These are phyloP conservation scores for Colletotrichum scovillei DNA, from an alignment of 2,329 filamentous ascomycete genomes.

Conservation along the genomic window DNA sequence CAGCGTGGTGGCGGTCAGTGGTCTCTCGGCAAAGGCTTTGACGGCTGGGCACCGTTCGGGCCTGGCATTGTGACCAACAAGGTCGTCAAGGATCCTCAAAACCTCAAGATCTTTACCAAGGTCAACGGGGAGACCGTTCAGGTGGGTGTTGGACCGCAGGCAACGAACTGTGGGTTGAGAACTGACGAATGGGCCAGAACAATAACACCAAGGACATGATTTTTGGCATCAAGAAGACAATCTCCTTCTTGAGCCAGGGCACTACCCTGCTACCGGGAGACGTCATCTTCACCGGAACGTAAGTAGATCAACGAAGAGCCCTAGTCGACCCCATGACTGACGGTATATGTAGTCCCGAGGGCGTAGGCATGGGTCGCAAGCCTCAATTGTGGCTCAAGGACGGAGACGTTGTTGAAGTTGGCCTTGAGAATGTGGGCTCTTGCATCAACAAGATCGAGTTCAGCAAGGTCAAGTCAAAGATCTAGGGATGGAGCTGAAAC, in stretches of 20 bases:
- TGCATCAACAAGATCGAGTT: slow-evolving; percentile 61
- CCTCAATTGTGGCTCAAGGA: slow-evolving; percentile 77
- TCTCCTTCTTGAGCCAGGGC: slow-evolving; percentile 70
- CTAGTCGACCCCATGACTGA: slow-evolving; percentile 10
- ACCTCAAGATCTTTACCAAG: slow-evolving; percentile 65
- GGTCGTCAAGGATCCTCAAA: slow-evolving; percentile 68
- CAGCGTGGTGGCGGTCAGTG: slow-evolving; percentile 76
- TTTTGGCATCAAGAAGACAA: slow-evolving; percentile 69
- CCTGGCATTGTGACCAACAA: slow-evolving; percentile 74
- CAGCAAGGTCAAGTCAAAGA: slow-evolving; percentile 41
- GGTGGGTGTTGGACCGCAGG: slow-evolving; percentile 42
- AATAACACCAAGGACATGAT: slow-evolving; percentile 72
- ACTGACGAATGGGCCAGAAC: slow-evolving; percentile 47
- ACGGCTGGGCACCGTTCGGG: slow-evolving; percentile 80
- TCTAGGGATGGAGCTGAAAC: background rate
- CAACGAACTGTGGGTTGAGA: background rate
- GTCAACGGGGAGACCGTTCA: slow-evolving; percentile 70
- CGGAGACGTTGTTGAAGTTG: slow-evolving; percentile 77
- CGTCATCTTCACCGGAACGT: slow-evolving; percentile 75
- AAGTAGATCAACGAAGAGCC: slow-evolving; percentile 41
- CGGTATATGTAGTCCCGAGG: slow-evolving; percentile 63
- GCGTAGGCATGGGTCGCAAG: slow-evolving; percentile 76
- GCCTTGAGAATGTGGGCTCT: slow-evolving; percentile 73
- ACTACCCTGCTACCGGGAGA: slow-evolving; percentile 73
- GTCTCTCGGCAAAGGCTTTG: slow-evolving; percentile 79